Percentiles rank a stretch among this genome's conserved stretches.
phyloP scores from a whole-genome alignment of 129 eudicot genomes.

The Lactuca saligna region DNA sequence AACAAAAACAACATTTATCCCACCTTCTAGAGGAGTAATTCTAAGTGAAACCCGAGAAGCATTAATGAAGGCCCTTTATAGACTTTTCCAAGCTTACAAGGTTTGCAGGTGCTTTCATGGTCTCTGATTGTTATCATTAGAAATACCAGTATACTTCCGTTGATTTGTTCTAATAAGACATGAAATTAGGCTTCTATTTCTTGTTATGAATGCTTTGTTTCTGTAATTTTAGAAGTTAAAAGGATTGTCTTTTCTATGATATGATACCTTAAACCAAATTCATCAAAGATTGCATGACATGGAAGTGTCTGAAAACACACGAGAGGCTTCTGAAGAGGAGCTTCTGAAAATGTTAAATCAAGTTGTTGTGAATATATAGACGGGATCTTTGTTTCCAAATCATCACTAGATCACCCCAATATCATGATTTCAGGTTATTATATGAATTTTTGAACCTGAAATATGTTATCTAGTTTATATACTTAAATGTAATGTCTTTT shows the following conservation, averaged over 20 bases:
- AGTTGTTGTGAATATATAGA: conserved; percentile 64
- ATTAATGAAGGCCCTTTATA: conserved; percentile 56
- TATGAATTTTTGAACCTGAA: no score
- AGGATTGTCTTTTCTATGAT: background rate
- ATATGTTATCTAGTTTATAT: no score
- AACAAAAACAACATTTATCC: conserved; percentile 33
- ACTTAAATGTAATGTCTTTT: no score
- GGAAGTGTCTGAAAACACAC: conserved; percentile 43
- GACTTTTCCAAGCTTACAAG: conserved; percentile 54
- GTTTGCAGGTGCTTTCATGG: conserved; percentile 71
- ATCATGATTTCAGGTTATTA: no score
- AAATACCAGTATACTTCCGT: no score
- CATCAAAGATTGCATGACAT: conserved; percentile 58
- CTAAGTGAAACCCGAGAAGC: conserved; percentile 66
- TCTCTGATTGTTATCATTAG: background rate
- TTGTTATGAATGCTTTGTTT: no score
- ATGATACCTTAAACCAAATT: conserved; percentile 58
- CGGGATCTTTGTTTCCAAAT: conserved; percentile 61
- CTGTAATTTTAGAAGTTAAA: background rate
- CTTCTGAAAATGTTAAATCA: conserved; percentile 47
- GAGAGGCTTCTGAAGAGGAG: conserved; percentile 66
- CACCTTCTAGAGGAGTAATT: conserved; percentile 35
- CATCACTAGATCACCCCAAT: no score
- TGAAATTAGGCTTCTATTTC: no score
- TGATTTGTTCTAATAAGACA: no score